Evolutionary conservation across 345 rosid genomes (phyloP), one percentile per base, ranked within the genome.

Genomic region (Zanthoxylum bungeanum): DNA sequence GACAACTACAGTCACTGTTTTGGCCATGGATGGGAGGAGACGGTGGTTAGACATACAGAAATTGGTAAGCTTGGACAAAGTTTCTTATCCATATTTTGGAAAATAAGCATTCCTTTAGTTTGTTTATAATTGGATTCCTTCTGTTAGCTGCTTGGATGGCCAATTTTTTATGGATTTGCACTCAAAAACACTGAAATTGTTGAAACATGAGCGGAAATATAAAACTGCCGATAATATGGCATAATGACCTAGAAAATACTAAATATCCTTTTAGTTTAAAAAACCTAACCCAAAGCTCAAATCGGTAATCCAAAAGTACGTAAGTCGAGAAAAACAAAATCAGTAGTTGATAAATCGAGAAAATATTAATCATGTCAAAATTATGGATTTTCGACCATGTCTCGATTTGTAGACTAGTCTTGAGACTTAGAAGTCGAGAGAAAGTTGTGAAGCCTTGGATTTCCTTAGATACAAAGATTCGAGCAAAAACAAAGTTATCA

Each of bases 11-110:
- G 86, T 95, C 73, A 95, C 98, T 34, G 85, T 92, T 80, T 89
- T 95, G 89, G 99, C 99, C 65, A 95, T 95, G 99, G 99, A 95
- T 75, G 99, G 99, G 70, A 92, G 93, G 83, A 85, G 97, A 80
- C 87, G 99, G 66, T 95, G 99, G 99, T 77, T 95, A 80, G 99
- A 95, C 84, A 88, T 92, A 80, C 79, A 85, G 50, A 81, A 86
- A 77, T 81, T 91, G 96, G 99, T 95, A 66, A 82, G 93, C 77
- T 66, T 68, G 66, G 49, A 58, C 68, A 50, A 61, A 61, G 36
- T 40, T 74, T 73, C 73, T 69, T 73, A 57, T 64, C 39, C 14
- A 37, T 39, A 42, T 22, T 42, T 66, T 3, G 17, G 11, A 66
- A 62, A 75, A 16, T 47, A 40, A 62, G 7, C 27, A 4, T 50